Conservation (phyloP, 495 filamentous ascomycete genomes). For the Penicillium desertorum region DNA sequence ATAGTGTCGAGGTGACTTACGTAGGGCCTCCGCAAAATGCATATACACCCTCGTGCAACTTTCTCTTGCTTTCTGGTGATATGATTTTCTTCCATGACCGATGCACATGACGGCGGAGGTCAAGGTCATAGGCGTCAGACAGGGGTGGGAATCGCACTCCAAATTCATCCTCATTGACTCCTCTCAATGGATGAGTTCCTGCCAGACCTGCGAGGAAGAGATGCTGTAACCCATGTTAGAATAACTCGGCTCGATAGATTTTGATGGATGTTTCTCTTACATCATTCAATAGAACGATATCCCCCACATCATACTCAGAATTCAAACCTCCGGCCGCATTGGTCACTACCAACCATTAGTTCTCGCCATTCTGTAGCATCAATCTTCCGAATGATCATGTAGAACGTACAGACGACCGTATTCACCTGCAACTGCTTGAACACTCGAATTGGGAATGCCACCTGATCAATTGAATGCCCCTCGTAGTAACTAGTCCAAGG, state of each 20-base stretch:
- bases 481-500: slow-evolving; percentile 64
- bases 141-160: slow-evolving; percentile 70
- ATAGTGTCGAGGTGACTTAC: slow-evolving; percentile 35
- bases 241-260: slow-evolving; percentile 13
- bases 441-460: slow-evolving; percentile 70
- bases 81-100: slow-evolving; percentile 56
- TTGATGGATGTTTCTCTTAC: slow-evolving; percentile 39
- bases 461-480: slow-evolving; percentile 65
- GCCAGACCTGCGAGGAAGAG: slow-evolving; percentile 72
- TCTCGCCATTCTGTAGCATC: slow-evolving; percentile 2
- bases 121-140: slow-evolving; percentile 75
- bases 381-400: background rate
- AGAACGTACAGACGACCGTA: slow-evolving; percentile 57
- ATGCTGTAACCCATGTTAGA: slow-evolving; percentile 51
- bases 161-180: slow-evolving; percentile 66
- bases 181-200: slow-evolving; percentile 68
- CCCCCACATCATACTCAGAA: slow-evolving; percentile 65
- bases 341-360: slow-evolving; percentile 52
- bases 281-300: slow-evolving; percentile 72
- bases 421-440: slow-evolving; percentile 67
- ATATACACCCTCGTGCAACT: slow-evolving; percentile 72
- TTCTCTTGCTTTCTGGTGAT: slow-evolving; percentile 40
- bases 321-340: slow-evolving; percentile 78
- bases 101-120: slow-evolving; percentile 61
- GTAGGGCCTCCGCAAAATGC: slow-evolving; percentile 72